Base-by-base conservation (phyloP, 352 stramenopile genomes). In the Peronospora belbahrii region DNA sequence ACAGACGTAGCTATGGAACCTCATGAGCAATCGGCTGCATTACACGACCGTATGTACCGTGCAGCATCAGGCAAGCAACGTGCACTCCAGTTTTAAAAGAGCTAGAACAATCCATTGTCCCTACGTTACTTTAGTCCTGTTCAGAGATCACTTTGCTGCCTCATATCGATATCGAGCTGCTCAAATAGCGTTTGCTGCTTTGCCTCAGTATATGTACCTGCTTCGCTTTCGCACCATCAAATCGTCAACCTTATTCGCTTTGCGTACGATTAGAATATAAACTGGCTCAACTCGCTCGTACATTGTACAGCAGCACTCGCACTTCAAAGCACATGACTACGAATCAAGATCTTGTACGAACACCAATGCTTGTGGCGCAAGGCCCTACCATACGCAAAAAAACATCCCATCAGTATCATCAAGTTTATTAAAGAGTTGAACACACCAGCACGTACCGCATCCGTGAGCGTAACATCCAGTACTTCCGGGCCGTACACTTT, bases 311-410 rank as follows among this genome's bases (percentile, higher is more conserved):
- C 40, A 4, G 36, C 35, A n/a, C 5, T 40, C 39, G 27, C 14
- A 43, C 17, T 33, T 33, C 27, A 32, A 14, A 13, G 27, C n/a
- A n/a, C 15, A 20, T 15, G 24, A 15, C 53, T 76, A 92, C 38
- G 80, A 89, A 53, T 92, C 80, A 45, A 92, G 54, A 38, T 89
- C 78, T 56, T 92, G 80, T 15, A 92, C 80, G 37, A 67, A 92
- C 45, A 92, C 70, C 22, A 92, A 67, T 33, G 77, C 65, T 52
- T 88, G 80, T 22, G 80, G 80, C 7, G 70, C 67, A 18, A 92
- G 64, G 13, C 74, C 75, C 80, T 91, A 34, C 23, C n/a, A 50
- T 6, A 45, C 6, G 30, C 9, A 23, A 23, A 11, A 23, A 11
- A 23, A 8, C 11, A 38, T 39, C 42, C 30, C 2, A 30, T 49